A percentile compares a stretch with the other conserved stretches of the same genome.
These are phyloP conservation scores for Phalaenopsis equestris DNA, from an alignment of 106 monocot genomes.

Conservation along the genomic window DNA sequence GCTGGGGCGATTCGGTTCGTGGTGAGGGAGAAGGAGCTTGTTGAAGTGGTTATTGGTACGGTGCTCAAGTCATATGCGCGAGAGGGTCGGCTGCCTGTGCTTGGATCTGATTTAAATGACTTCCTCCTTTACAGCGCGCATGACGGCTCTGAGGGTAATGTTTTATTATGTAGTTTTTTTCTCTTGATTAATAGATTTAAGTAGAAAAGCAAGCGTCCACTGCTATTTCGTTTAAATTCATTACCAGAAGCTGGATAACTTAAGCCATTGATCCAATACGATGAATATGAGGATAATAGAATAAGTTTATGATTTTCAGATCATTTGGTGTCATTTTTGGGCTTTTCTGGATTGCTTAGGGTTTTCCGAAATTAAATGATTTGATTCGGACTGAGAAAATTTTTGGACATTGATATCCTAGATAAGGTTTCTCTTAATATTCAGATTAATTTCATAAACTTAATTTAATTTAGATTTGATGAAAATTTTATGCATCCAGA, in stretches of 20 bases:
- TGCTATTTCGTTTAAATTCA: too few species aligned
- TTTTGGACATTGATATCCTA: too few species aligned
- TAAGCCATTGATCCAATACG: too few species aligned
- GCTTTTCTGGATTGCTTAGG: not conserved
- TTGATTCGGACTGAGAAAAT: too few species aligned
- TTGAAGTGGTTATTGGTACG: constrained; percentile 35
- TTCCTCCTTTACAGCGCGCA: constrained; percentile 51
- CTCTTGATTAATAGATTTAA: too few species aligned
- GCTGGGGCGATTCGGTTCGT: constrained; percentile 66
- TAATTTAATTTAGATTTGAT: not conserved
- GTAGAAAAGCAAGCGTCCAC: too few species aligned
- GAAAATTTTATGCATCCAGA: too few species aligned
- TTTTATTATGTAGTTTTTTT: not conserved
- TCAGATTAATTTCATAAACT: not conserved
- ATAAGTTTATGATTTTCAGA: too few species aligned
- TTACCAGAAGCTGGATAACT: too few species aligned
- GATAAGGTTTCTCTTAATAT: too few species aligned
- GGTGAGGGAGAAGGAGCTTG: constrained; percentile 47
- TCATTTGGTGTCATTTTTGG: not conserved
- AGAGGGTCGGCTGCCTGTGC: constrained; percentile 60
- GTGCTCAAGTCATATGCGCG: constrained; percentile 50
- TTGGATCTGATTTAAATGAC: constrained; percentile 46
- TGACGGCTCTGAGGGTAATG: constrained; percentile 47
- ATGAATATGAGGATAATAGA: too few species aligned
- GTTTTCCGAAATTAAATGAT: too few species aligned